These are phyloP conservation scores for Tuber aestivum DNA, from an alignment of 495 filamentous ascomycete species.

Conservation along the genomic window DNA sequence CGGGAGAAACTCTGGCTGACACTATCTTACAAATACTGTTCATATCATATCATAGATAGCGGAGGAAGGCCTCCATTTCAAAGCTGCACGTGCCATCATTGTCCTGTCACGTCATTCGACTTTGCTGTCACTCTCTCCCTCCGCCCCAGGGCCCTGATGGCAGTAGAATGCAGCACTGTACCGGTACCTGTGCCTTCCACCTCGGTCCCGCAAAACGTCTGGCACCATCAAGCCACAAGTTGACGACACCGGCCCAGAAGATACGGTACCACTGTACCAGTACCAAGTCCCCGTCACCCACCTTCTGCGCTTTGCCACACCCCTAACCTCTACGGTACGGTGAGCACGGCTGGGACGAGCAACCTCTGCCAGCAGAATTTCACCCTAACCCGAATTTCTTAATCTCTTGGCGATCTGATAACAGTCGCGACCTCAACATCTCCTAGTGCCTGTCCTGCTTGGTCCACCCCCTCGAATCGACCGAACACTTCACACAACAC, in stretches of 20 bases:
- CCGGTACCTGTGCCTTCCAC: neutral
- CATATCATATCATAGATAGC: neutral
- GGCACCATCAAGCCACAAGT: neutral
- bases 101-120: neutral
- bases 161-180: neutral
- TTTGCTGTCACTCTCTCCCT: neutral
- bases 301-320: neutral
- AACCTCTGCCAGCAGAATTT: neutral
- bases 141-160: neutral
- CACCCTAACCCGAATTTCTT: conserved; percentile 11
- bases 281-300: neutral
- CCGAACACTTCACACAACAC: conserved; percentile 4
- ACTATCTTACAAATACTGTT: neutral
- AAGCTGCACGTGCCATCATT: conserved; percentile 3
- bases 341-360: no score
- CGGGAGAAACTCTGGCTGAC: neutral
- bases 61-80: neutral
- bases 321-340: neutral
- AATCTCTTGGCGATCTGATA: conserved; percentile 37
- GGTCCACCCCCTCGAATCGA: conserved; percentile 1
- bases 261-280: neutral
- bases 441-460: conserved; percentile 12
- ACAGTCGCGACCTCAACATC: conserved; percentile 35
- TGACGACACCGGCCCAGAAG: neutral
- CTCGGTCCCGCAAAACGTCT: neutral